Conservation (phyloP, 345 rosid species). For the Eucalyptus virginea region DNA sequence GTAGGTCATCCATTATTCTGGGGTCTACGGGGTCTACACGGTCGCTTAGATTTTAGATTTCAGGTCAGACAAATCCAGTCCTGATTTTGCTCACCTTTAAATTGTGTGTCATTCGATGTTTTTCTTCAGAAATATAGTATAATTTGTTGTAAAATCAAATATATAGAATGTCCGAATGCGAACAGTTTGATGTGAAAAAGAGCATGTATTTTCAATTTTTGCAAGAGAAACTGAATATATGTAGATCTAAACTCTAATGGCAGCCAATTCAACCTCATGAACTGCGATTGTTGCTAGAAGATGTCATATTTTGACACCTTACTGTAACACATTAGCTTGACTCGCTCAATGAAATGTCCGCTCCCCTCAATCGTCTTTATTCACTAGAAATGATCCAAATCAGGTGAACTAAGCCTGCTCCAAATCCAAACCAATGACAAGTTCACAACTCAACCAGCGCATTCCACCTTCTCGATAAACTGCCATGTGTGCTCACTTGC, state of each 20-base stretch:
- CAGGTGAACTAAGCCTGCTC: background rate
- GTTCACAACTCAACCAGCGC: background rate
- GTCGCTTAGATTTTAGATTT: too few species aligned
- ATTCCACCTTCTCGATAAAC: background rate
- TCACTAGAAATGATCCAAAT: background rate
- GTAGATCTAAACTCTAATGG: background rate
- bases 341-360: background rate
- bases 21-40: too few species aligned
- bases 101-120: too few species aligned
- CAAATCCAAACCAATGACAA: background rate
- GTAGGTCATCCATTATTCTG: too few species aligned
- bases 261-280: background rate
- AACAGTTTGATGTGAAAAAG: background rate
- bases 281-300: background rate
- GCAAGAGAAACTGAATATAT: background rate
- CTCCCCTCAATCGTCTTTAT: background rate
- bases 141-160: too few species aligned
- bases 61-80: too few species aligned
- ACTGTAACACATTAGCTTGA: background rate
- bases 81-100: too few species aligned
- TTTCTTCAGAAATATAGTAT: too few species aligned
- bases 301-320: background rate
- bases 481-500: background rate
- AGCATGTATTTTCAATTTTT: background rate
- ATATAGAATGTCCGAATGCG: too few species aligned